phyloP scores from a whole-genome alignment of 2,329 filamentous ascomycete species.

The Phaeophleospora eucalypticola region DNA sequence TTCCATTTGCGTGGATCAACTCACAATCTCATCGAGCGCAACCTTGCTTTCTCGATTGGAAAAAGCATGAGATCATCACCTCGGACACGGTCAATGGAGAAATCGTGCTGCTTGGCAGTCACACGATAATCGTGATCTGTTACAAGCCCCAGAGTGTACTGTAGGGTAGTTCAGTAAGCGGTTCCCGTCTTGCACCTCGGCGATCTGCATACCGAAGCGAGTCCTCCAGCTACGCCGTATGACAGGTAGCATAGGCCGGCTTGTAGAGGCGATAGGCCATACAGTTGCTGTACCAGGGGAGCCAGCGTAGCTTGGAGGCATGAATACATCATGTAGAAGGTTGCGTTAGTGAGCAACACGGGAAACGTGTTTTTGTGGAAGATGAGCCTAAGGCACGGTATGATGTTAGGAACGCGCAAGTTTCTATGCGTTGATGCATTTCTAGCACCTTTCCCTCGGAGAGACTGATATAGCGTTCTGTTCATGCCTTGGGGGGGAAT shows the following conservation, averaged over 20 bases:
- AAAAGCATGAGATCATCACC: slow-evolving; percentile 49
- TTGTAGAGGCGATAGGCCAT: slow-evolving; percentile 27
- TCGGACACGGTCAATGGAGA: slow-evolving; percentile 58
- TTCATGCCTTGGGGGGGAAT: slow-evolving; percentile 36
- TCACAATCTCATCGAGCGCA: slow-evolving; percentile 35
- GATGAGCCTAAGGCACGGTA: slow-evolving; percentile 1
- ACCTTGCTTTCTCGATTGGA: slow-evolving; percentile 45
- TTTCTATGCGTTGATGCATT: neutral
- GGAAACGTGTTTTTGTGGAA: neutral
- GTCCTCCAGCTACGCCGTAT: slow-evolving; percentile 35
- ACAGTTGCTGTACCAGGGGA: slow-evolving; percentile 32
- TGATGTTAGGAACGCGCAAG: slow-evolving; percentile 8
- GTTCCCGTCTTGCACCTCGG: neutral
- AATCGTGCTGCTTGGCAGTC: slow-evolving; percentile 57
- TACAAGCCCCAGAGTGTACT: slow-evolving; percentile 44
- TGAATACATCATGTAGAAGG: slow-evolving; percentile 45
- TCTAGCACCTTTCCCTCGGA: neutral
- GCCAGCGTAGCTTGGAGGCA: slow-evolving; percentile 44
- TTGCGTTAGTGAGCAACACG: slow-evolving; percentile 19
- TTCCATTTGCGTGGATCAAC: neutral
- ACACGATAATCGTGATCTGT: slow-evolving; percentile 71
- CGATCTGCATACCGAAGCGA: slow-evolving; percentile 33
- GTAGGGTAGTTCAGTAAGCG: neutral
- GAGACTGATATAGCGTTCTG: slow-evolving; percentile 32
- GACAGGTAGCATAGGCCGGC: slow-evolving; percentile 24